phyloP scores from a whole-genome alignment of 163 green algal genomes.

The Chlorella variabilis region DNA sequence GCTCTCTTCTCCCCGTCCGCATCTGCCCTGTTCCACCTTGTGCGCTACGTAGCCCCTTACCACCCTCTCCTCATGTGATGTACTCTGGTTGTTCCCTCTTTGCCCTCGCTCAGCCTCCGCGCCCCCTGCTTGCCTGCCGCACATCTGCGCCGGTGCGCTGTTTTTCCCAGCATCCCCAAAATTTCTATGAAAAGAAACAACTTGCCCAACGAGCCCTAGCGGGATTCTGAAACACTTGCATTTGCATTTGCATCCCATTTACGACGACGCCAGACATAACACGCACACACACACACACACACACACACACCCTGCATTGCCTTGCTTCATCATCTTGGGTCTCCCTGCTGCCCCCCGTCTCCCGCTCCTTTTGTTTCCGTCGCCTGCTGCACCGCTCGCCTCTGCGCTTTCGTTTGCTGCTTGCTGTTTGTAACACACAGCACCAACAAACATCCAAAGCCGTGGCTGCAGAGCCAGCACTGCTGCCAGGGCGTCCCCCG shows the following conservation, averaged over 20 bases:
- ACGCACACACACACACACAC: background rate
- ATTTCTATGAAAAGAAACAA: background rate
- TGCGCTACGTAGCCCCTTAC: background rate
- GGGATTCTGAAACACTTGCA: too few species aligned
- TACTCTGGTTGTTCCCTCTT: background rate
- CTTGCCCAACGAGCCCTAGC: too few species aligned
- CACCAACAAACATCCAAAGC: too few species aligned
- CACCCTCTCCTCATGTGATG: background rate
- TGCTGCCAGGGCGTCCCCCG: too few species aligned
- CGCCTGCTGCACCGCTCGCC: too few species aligned
- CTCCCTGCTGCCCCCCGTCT: background rate
- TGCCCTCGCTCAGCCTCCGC: background rate
- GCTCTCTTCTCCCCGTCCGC: background rate
- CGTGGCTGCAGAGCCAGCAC: too few species aligned
- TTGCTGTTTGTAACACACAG: too few species aligned
- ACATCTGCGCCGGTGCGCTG: background rate
- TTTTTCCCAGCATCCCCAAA: constrained; percentile 1
- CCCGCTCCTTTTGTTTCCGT: too few species aligned
- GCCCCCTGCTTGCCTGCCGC: background rate
- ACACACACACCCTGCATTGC: background rate
- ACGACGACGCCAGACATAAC: background rate
- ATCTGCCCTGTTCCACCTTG: too few species aligned
- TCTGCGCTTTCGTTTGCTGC: too few species aligned
- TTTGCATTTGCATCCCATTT: constrained; percentile 1
- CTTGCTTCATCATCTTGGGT: background rate